Evolutionary conservation across 192 early-diverging fungal species (phyloP).

Genomic region (Borealophlyctis nickersoniae): DNA sequence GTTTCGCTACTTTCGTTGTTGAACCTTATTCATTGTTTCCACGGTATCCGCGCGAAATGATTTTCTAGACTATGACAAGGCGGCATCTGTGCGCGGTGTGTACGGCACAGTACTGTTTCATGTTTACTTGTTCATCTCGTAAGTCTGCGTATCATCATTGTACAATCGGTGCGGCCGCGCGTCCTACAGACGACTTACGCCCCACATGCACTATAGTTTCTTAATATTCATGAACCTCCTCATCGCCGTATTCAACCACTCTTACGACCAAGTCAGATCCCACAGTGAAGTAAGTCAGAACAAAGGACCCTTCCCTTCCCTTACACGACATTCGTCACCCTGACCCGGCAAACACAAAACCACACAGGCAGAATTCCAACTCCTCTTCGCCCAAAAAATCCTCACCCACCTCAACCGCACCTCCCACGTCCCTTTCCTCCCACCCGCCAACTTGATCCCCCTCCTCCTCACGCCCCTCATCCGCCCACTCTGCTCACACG

Average conservation of each 20-base stretch:
- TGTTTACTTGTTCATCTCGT: slow-evolving; percentile 19
- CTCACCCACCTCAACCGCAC: slow-evolving; percentile 16
- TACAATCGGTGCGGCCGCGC: too few relatives aligned
- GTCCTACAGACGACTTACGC: too few relatives aligned
- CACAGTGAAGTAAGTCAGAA: slow-evolving; percentile 11
- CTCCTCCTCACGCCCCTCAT: slow-evolving; percentile 14
- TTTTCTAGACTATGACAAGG: slow-evolving; percentile 14
- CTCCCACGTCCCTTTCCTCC: slow-evolving; percentile 23
- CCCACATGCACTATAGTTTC: too few relatives aligned
- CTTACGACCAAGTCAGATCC: slow-evolving; percentile 11
- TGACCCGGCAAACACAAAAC: neutral
- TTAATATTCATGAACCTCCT: slow-evolving; percentile 25
- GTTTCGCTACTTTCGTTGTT: neutral
- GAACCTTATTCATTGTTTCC: neutral
- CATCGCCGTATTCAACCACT: slow-evolving; percentile 24
- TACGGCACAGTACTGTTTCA: slow-evolving; percentile 21
- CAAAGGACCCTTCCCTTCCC: neutral
- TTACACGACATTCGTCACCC: neutral
- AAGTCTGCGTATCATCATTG: neutral
- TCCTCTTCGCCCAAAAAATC: slow-evolving; percentile 20
- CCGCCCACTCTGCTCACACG: neutral
- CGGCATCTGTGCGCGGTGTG: slow-evolving; percentile 4
- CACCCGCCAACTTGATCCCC: slow-evolving; percentile 23
- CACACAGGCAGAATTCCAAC: slow-evolving; percentile 17
- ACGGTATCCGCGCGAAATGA: too few relatives aligned